Evolutionary conservation across 2,329 filamentous ascomycete genomes (phyloP), one percentile per base, ranked within the genome.

Genomic region (Emergomyces orientalis): DNA sequence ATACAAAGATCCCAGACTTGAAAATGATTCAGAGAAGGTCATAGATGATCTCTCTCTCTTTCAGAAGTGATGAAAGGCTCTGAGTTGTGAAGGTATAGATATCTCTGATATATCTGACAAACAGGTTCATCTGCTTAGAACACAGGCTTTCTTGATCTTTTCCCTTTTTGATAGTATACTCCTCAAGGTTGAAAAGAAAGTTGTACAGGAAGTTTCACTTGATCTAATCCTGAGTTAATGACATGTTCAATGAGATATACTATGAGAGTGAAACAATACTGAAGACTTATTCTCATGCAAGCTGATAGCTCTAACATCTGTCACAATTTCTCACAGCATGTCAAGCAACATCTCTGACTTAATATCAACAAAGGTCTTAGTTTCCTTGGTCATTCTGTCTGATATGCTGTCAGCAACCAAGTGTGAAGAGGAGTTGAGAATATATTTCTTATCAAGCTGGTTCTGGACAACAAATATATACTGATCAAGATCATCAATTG

Each of bases 11-110:
- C 56, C 73, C 72, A 45, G 7, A 69, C 63, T 75, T 76, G 61
- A 76, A 77, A 43, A 77, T 67, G 25, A 69, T 66, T 70, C 65
- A 75, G 9, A 77, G 69, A 52, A 76, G 69, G 65, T 76, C 67
- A 65, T 74, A 76, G 39, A 67, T 75, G 65, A 75, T 75, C 56
- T 73, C 57, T 30, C 65, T 63, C 39, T 69, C 55, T 63, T 68
- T 57, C n/a, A 75, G 63, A 62, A 75, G 70, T 63, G 65, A 68
- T 32, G 64, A 32, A 61, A 73, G 66, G 63, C 69, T 68, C 60
- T 70, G 62, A 6, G 59, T 66, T 45, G 63, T 70, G 11, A 65
- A 56, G n/a, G 62, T 30, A 66, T 72, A 71, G 61, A 63, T 61
- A 13, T 67, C 41, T 59, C 69, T 69, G 51, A 73, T 65, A 64